Conservation (phyloP, 352 stramenopile species). For the Sclerospora graminicola region DNA sequence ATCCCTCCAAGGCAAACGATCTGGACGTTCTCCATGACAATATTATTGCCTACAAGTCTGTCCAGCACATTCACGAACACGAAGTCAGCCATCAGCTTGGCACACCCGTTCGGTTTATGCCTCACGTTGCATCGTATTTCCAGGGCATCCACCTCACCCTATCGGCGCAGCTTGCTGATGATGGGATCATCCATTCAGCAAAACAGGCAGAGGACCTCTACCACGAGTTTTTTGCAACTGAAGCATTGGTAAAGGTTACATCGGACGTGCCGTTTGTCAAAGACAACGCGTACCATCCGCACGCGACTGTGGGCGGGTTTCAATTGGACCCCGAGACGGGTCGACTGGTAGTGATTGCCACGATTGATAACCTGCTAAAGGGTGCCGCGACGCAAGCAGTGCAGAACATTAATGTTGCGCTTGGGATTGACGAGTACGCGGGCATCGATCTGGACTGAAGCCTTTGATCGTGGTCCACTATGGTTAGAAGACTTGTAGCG, state of each 20-base stretch:
- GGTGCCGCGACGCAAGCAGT: slow-evolving; percentile 88
- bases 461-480: not conserved
- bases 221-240: slow-evolving; percentile 67
- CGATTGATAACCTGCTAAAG: slow-evolving; percentile 93
- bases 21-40: slow-evolving; percentile 71
- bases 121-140: slow-evolving; percentile 89
- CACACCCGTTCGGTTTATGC: slow-evolving; percentile 87
- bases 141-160: slow-evolving; percentile 90
- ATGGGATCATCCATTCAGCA: slow-evolving; percentile 31
- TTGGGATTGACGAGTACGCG: slow-evolving; percentile 84
- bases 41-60: slow-evolving; percentile 86
- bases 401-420: slow-evolving; percentile 92
- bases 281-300: slow-evolving; percentile 63
- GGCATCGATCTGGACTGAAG: slow-evolving; percentile 39
- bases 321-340: slow-evolving; percentile 80
- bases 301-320: slow-evolving; percentile 80
- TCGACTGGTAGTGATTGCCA: slow-evolving; percentile 77
- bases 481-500: no score
- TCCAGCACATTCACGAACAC: slow-evolving; percentile 85
- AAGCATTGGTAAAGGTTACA: slow-evolving; percentile 80
- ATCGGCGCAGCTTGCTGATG: slow-evolving; percentile 64
- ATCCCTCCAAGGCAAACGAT: slow-evolving; percentile 77
- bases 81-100: slow-evolving; percentile 80
- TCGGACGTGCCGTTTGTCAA: slow-evolving; percentile 61
- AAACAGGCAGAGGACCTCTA: slow-evolving; percentile 73